phyloP scores from a whole-genome alignment of 768 basidiomycete genomes.

The Pluteus cervinus region DNA sequence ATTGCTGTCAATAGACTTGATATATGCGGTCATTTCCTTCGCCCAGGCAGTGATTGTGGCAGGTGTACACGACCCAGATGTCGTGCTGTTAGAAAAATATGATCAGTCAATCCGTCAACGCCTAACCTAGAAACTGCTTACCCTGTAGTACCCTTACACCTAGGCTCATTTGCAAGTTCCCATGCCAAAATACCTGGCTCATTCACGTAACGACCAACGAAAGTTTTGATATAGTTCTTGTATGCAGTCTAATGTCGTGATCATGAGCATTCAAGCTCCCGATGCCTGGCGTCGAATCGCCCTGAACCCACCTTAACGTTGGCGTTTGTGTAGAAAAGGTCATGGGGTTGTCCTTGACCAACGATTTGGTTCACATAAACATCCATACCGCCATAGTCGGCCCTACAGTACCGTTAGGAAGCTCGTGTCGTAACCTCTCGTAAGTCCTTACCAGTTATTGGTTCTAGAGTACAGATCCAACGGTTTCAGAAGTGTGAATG shows the following conservation, averaged over 20 bases:
- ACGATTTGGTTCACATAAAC: conserved; percentile 57
- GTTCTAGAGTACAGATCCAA: conserved; percentile 27
- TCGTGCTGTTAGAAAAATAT: conserved; percentile 17
- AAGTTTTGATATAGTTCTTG: conserved; percentile 1
- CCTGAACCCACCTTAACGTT: conserved; percentile 33
- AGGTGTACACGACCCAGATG: conserved; percentile 41
- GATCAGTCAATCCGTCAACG: background rate
- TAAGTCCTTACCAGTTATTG: conserved; percentile 43
- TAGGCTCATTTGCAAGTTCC: conserved; percentile 34
- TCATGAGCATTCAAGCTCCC: too few relatives aligned
- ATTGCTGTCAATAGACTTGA: conserved; percentile 58
- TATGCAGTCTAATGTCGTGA: conserved; percentile 1
- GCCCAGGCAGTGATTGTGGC: conserved; percentile 52
- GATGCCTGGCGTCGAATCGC: too few relatives aligned
- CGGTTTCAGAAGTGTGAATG: background rate
- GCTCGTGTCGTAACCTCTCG: background rate
- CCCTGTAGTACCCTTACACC: conserved; percentile 37
- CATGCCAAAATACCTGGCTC: conserved; percentile 1
- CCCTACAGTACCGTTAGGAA: conserved; percentile 11
- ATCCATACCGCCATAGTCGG: conserved; percentile 66
- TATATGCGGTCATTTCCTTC: conserved; percentile 48
- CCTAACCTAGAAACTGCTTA: conserved; percentile 11
- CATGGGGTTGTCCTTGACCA: conserved; percentile 32
- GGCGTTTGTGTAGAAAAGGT: conserved; percentile 55
- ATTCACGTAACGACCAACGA: background rate